These are phyloP conservation scores for Eucommia ulmoides DNA, from an alignment of 257 asterid genomes.

Conservation along the genomic window DNA sequence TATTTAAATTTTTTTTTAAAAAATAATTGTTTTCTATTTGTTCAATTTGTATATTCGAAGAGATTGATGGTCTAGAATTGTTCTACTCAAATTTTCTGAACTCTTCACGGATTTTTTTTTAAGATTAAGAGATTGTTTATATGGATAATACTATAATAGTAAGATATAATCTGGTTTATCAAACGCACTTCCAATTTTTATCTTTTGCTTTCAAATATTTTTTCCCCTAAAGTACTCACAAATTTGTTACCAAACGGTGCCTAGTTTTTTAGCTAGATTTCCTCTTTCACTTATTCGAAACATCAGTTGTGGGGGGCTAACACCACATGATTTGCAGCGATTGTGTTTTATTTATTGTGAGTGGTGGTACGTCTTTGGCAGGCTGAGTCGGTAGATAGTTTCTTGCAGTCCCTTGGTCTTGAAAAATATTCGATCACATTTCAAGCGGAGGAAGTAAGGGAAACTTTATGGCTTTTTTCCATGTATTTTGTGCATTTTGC, in stretches of 20 bases:
- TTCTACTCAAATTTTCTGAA: neutral
- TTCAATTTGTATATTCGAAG: slow-evolving; percentile 31
- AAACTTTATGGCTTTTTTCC: slow-evolving; percentile 4
- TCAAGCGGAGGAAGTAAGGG: slow-evolving; percentile 95
- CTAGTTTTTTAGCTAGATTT: too few species aligned
- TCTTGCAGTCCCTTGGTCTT: slow-evolving; percentile 78
- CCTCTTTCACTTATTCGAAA: too few species aligned
- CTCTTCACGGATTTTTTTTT: neutral
- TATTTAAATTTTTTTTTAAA: too few species aligned
- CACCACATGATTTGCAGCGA: neutral
- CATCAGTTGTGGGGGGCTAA: too few species aligned
- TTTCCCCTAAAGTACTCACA: neutral
- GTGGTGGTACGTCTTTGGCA: slow-evolving; percentile 24
- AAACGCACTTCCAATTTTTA: too few species aligned
- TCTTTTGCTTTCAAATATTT: too few species aligned
- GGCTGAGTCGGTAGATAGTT: slow-evolving; percentile 72
- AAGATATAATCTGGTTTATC: too few species aligned
- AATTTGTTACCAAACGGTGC: too few species aligned
- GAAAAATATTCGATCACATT: slow-evolving; percentile 79
- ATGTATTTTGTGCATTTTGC: neutral
- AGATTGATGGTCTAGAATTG: slow-evolving; percentile 5
- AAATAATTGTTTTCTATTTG: too few species aligned
- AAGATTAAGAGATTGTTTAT: too few species aligned
- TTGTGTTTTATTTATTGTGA: neutral
- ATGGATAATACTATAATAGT: too few species aligned